These are phyloP conservation scores for Hanseniaspora clermontiae DNA, from an alignment of 805 yeast genomes.

Conservation along the genomic window DNA sequence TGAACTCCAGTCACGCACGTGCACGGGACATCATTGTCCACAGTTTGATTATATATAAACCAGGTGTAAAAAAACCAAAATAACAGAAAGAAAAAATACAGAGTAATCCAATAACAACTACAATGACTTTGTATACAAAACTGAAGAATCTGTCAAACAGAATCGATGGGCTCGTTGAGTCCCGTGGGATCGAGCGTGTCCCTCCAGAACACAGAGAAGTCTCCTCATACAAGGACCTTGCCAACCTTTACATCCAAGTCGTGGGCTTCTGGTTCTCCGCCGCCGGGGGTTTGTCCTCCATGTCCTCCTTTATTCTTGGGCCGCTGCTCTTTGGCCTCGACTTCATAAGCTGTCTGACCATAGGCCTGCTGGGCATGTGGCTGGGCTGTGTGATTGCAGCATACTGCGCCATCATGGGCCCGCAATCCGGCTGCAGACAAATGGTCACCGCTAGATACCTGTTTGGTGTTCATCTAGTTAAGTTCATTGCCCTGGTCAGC, in stretches of 20 bases:
- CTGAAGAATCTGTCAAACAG: conserved; percentile 25
- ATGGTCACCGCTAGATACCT: conserved; percentile 71
- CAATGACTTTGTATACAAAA: not conserved
- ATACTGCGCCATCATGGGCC: conserved; percentile 77
- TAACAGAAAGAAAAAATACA: too few relatives aligned
- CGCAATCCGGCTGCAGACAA: conserved; percentile 79
- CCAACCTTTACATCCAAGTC: conserved; percentile 34
- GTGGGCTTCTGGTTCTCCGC: conserved; percentile 75
- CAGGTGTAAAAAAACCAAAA: not conserved
- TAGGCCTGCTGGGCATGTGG: conserved; percentile 51
- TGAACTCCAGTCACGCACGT: too few relatives aligned
- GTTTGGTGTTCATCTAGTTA: conserved; percentile 79
- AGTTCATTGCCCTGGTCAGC: conserved; percentile 57
- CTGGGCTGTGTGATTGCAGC: conserved; percentile 71
- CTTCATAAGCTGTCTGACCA: conserved; percentile 46
- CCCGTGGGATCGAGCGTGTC: conserved; percentile 68
- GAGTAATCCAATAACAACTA: not conserved
- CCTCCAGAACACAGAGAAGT: conserved; percentile 53
- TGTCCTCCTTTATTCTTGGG: conserved; percentile 72
- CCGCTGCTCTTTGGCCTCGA: conserved; percentile 60
- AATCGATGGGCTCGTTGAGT: conserved; percentile 55
- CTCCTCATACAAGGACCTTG: conserved; percentile 15
- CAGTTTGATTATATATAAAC: too few relatives aligned
- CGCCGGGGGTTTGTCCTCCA: conserved; percentile 76
- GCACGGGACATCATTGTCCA: too few relatives aligned